These are phyloP conservation scores for Eucalyptus coolabah DNA, from an alignment of 345 rosid species.

Conservation along the genomic window DNA sequence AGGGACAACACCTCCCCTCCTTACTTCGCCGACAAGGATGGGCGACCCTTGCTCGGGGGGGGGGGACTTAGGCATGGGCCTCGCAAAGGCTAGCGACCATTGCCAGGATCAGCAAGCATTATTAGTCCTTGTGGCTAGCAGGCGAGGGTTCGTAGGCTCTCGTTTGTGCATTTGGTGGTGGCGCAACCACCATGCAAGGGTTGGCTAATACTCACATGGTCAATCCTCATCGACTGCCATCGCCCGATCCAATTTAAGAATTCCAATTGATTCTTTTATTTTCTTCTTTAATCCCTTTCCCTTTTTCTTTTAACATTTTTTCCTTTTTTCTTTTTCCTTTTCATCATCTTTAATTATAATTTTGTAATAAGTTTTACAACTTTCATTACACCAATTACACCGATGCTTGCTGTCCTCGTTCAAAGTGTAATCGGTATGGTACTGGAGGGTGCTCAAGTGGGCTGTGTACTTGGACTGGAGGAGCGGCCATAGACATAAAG, in stretches of 20 bases:
- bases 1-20: neutral
- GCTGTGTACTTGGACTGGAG: neutral
- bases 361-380: accelerated
- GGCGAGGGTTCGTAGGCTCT: neutral
- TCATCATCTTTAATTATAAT: neutral
- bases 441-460: neutral
- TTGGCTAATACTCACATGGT: accelerated
- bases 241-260: neutral
- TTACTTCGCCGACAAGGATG: neutral
- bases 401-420: neutral
- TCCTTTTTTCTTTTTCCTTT: neutral
- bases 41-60: neutral
- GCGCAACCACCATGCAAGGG: neutral
- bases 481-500: neutral
- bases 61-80: neutral
- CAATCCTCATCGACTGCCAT: accelerated
- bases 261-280: neutral
- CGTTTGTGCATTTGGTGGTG: neutral
- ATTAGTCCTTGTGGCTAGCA: neutral
- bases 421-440: neutral
- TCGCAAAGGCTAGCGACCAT: neutral
- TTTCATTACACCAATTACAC: neutral
- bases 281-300: neutral
- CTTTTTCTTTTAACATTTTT: neutral
- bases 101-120: neutral